Percentiles rank a stretch among this genome's conserved stretches.
Conservation (phyloP, 2,329 filamentous ascomycete genomes). For the Sclerotinia borealis region DNA sequence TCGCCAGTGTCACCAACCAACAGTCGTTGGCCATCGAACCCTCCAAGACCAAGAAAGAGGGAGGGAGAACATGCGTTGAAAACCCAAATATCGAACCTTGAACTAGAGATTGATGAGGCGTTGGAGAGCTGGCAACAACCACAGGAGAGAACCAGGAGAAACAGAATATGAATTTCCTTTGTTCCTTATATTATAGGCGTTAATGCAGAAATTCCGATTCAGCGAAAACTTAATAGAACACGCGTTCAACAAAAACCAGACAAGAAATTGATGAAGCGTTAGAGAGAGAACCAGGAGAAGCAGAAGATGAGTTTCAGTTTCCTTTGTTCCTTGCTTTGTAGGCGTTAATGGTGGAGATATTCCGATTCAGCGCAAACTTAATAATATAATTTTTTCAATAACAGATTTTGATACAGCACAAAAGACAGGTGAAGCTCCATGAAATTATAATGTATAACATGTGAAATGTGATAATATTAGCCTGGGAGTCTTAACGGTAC, state of each 20-base stretch:
- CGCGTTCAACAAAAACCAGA: too few relatives aligned
- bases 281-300: not conserved
- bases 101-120: not conserved
- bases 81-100: not conserved
- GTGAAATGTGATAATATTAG: too few relatives aligned
- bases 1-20: not conserved
- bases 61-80: not conserved
- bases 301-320: not conserved
- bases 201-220: not conserved
- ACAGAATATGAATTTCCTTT: not conserved
- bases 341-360: not conserved
- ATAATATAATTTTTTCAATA: too few relatives aligned
- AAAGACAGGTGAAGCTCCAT: not conserved
- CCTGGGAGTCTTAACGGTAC: too few relatives aligned
- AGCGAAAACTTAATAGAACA: not conserved
- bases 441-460: not conserved
- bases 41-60: not conserved
- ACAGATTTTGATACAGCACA: too few relatives aligned
- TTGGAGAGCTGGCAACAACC: not conserved
- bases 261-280: not conserved
- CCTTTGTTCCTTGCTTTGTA: not conserved
- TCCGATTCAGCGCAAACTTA: not conserved
- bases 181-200: not conserved
- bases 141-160: not conserved
- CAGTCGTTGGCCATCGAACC: not conserved